These are phyloP conservation scores for Aspergillus hiratsukae DNA, from an alignment of 2,329 filamentous ascomycete genomes.

Conservation along the genomic window DNA sequence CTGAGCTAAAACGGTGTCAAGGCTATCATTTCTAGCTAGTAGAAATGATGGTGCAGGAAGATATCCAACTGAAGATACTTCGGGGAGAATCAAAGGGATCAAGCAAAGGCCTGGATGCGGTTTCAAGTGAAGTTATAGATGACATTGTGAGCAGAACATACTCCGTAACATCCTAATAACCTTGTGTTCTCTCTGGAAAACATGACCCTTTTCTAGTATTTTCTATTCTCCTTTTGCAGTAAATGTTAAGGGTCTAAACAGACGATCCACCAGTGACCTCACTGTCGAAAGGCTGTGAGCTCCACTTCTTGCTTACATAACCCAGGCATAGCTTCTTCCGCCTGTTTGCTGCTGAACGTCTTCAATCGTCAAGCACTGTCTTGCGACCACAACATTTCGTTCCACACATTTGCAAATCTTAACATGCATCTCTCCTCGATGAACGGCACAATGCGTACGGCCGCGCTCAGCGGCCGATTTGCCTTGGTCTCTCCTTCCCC, in stretches of 20 bases:
- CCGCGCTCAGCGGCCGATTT: slow-evolving; percentile 25
- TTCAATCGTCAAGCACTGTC: slow-evolving; percentile 6
- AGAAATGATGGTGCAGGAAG: no score
- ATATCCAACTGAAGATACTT: no score
- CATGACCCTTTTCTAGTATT: not conserved
- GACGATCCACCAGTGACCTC: not conserved
- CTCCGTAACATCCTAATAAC: not conserved
- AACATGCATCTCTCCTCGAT: slow-evolving; percentile 25
- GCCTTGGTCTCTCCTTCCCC: slow-evolving; percentile 21
- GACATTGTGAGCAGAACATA: not conserved
- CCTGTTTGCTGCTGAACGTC: not conserved
- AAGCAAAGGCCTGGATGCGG: slow-evolving; percentile 1
- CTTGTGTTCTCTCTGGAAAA: not conserved
- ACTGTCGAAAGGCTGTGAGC: not conserved
- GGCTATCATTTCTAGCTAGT: no score
- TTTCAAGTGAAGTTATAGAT: slow-evolving; percentile 8
- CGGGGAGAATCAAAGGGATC: slow-evolving; percentile 1
- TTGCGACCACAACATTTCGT: slow-evolving; percentile 9
- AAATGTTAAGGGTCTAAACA: not conserved
- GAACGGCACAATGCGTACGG: slow-evolving; percentile 31
- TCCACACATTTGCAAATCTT: slow-evolving; percentile 7
- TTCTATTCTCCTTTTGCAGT: not conserved
- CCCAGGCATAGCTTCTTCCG: slow-evolving; percentile 3
- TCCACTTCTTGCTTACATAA: slow-evolving; percentile 19
- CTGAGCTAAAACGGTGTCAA: no score